A percentile compares a stretch with the other conserved stretches of the same genome.
Conservation (phyloP, 139 green algal species). For the Dunaliella sp. region DNA sequence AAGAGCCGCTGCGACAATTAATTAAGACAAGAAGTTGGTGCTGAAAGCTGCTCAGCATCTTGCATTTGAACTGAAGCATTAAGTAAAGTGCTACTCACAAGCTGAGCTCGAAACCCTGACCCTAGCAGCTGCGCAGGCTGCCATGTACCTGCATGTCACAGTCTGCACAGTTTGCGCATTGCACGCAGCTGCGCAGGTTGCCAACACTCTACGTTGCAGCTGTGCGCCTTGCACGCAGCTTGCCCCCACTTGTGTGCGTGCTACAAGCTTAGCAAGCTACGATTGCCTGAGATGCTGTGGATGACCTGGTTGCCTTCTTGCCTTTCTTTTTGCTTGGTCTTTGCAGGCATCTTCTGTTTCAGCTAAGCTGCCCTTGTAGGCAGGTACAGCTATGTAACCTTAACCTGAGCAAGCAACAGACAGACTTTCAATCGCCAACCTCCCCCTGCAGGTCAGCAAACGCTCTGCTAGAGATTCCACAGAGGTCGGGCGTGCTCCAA, state of each 20-base stretch:
- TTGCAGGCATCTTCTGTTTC: not conserved
- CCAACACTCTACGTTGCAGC: no score
- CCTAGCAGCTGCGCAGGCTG: no score
- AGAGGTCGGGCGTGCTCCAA: conserved; percentile 39
- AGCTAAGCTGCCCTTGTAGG: no score
- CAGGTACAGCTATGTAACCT: not conserved
- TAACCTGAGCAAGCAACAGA: not conserved
- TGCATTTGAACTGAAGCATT: not conserved
- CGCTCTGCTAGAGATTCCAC: conserved; percentile 61
- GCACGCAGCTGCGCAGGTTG: no score
- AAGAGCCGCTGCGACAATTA: not conserved
- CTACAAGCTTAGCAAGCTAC: not conserved
- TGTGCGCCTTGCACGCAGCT: no score
- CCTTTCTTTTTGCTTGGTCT: no score
- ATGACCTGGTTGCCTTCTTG: no score
- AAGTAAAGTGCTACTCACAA: no score
- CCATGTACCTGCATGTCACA: no score
- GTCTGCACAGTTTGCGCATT: no score
- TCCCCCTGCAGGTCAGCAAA: conserved; percentile 43
- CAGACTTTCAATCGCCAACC: not conserved
- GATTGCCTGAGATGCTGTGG: not conserved
- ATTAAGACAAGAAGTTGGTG: not conserved
- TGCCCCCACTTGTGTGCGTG: no score
- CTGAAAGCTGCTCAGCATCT: not conserved
- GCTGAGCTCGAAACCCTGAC: no score